Evolutionary conservation across 2,329 filamentous ascomycete genomes (phyloP).

Genomic region (Magnaporthales sp.): DNA sequence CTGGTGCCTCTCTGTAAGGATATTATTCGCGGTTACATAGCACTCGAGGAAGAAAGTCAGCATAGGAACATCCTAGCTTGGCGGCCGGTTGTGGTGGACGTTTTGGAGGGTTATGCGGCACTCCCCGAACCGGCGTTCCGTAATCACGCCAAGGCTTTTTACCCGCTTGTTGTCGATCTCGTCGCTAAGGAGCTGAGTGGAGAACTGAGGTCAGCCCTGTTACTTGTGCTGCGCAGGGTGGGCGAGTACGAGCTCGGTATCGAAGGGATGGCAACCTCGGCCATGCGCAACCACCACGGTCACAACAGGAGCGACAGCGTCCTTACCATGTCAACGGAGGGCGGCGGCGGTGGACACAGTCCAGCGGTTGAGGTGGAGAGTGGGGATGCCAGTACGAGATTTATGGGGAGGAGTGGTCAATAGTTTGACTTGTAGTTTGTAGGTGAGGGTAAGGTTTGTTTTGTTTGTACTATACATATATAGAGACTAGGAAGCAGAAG

Average conservation of each 20-base stretch:
- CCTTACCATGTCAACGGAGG: constrained; percentile 11
- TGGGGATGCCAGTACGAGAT: constrained; percentile 16
- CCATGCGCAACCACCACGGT: constrained; percentile 7
- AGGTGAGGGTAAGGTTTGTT: background rate
- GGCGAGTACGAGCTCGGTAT: constrained; percentile 67
- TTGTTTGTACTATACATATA: background rate
- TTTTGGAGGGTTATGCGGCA: constrained; percentile 82
- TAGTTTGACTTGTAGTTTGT: background rate
- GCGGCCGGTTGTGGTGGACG: constrained; percentile 94
- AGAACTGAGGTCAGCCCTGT: constrained; percentile 71
- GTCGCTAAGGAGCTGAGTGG: constrained; percentile 71
- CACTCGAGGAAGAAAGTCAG: constrained; percentile 90
- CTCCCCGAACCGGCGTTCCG: constrained; percentile 77
- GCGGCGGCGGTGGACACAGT: background rate
- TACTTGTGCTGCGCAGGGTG: constrained; percentile 69
- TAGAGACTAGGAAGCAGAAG: background rate
- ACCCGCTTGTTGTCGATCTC: constrained; percentile 76
- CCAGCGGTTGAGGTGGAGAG: constrained; percentile 13
- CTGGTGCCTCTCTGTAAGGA: constrained; percentile 92
- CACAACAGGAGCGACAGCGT: constrained; percentile 12
- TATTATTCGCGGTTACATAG: constrained; percentile 78
- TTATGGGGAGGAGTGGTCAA: constrained; percentile 12
- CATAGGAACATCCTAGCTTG: constrained; percentile 95
- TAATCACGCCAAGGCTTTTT: constrained; percentile 73
- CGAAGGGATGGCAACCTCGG: constrained; percentile 31